Percentiles rank a stretch among this genome's conserved stretches.
Evolutionary conservation across 805 yeast genomes (phyloP).

Genomic region (Cyberlindnera mycetangii): DNA sequence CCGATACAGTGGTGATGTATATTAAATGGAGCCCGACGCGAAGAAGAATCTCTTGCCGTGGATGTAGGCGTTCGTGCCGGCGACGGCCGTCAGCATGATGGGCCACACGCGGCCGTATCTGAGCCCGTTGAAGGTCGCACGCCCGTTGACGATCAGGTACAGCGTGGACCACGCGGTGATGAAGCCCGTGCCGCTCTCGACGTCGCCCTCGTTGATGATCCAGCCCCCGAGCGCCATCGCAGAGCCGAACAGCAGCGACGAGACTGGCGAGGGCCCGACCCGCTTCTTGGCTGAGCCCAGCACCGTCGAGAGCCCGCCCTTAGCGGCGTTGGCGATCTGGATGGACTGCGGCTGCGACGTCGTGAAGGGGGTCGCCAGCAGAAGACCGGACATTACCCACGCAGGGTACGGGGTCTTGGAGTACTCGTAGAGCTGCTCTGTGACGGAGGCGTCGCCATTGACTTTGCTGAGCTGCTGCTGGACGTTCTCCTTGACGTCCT

Average conservation of each 20-base stretch:
- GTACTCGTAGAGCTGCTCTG: conserved; percentile 29
- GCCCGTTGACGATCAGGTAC: conserved; percentile 70
- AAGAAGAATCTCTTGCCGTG: conserved; percentile 71
- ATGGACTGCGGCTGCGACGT: conserved; percentile 29
- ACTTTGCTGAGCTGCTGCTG: conserved; percentile 11
- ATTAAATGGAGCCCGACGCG: conserved; percentile 11
- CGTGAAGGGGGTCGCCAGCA: conserved; percentile 37
- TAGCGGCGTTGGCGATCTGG: conserved; percentile 8
- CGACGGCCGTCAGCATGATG: conserved; percentile 51
- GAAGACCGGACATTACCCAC: conserved; percentile 36
- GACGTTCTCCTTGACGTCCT: conserved; percentile 19
- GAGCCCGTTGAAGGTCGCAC: conserved; percentile 48
- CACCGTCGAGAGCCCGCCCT: neutral
- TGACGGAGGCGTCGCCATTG: conserved; percentile 13
- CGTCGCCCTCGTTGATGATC: conserved; percentile 75
- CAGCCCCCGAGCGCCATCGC: conserved; percentile 66
- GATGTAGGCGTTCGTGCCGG: conserved; percentile 56
- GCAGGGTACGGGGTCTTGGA: conserved; percentile 48
- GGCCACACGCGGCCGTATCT: conserved; percentile 63
- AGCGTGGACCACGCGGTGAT: conserved; percentile 76
- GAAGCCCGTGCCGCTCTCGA: conserved; percentile 78
- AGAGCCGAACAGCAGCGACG: conserved; percentile 55
- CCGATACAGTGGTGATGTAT: conserved; percentile 63
- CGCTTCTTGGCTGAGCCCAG: conserved; percentile 8
- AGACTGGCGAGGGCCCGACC: conserved; percentile 34